These are phyloP conservation scores for Tetradesmus lagerheimii DNA, from an alignment of 139 green algal species.

Conservation along the genomic window DNA sequence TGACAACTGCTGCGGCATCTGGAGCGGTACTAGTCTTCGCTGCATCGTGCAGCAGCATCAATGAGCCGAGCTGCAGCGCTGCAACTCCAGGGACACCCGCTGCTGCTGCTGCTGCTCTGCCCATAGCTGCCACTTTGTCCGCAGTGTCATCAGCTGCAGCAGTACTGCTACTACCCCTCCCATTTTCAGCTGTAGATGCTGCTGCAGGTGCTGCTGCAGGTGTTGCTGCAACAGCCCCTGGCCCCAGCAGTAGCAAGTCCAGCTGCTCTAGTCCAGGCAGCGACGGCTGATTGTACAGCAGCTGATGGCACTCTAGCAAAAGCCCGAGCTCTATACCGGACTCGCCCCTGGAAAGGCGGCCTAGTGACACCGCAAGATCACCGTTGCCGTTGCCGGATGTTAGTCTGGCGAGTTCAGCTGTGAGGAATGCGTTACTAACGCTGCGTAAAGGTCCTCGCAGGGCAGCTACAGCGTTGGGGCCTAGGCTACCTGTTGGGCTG, in stretches of 20 bases:
- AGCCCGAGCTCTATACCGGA: neutral
- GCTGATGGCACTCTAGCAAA: conserved; percentile 22
- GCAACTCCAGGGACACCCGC: no score
- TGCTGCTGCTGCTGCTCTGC: neutral
- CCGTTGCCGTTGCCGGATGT: neutral
- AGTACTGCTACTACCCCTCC: neutral
- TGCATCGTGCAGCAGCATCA: neutral
- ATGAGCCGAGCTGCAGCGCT: neutral
- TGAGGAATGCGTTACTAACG: neutral
- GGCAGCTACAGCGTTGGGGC: neutral
- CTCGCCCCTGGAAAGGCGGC: neutral
- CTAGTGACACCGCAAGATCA: neutral
- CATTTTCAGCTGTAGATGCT: neutral
- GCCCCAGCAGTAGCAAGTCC: neutral
- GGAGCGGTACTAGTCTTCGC: neutral
- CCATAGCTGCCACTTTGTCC: neutral
- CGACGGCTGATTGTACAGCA: conserved; percentile 31
- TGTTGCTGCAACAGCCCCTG: neutral
- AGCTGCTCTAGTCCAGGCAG: conserved; percentile 23
- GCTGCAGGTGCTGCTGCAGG: neutral
- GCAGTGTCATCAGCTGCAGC: no score
- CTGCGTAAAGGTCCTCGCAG: neutral
- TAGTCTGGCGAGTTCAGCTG: conserved; percentile 9
- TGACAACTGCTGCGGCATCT: no score
- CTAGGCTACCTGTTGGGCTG: neutral